A percentile compares a stretch with the other conserved stretches of the same genome.
Evolutionary conservation across 2,329 filamentous ascomycete genomes (phyloP).

Genomic region (Fusarium sarcochroum): DNA sequence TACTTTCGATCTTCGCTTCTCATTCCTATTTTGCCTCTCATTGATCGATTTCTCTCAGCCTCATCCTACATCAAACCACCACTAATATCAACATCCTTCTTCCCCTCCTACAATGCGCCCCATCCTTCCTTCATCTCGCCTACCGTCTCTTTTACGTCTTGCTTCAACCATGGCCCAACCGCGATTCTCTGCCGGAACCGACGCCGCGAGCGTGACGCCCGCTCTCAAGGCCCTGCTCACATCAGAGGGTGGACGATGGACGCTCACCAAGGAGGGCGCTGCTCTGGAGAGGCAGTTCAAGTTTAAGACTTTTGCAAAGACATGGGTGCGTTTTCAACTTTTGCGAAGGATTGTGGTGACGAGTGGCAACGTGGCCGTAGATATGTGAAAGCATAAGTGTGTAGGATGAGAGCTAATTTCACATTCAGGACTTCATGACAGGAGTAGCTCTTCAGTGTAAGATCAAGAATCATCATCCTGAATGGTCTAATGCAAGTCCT

Average conservation of each 20-base stretch:
- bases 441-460: constrained; percentile 77
- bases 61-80: constrained; percentile 6
- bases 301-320: constrained; percentile 76
- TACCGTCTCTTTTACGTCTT: constrained; percentile 22
- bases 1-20: constrained; percentile 29
- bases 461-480: constrained; percentile 78
- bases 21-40: constrained; percentile 28
- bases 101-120: constrained; percentile 32
- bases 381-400: background rate
- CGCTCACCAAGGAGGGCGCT: constrained; percentile 63
- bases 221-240: constrained; percentile 59
- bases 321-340: constrained; percentile 66
- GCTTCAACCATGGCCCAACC: constrained; percentile 50
- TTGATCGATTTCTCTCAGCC: constrained; percentile 28
- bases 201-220: constrained; percentile 55
- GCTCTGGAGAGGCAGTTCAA: constrained; percentile 72
- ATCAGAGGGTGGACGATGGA: constrained; percentile 63
- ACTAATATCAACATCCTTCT: constrained; percentile 11
- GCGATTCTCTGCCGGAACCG: constrained; percentile 62
- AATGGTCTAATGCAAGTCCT: constrained; percentile 77
- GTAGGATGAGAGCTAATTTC: constrained; percentile 15
- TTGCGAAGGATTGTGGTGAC: no score
- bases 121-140: constrained; percentile 11
- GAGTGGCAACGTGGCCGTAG: background rate
- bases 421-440: constrained; percentile 80